Base-by-base conservation (phyloP, 2,329 filamentous ascomycete species). In the Apiospora marii region DNA sequence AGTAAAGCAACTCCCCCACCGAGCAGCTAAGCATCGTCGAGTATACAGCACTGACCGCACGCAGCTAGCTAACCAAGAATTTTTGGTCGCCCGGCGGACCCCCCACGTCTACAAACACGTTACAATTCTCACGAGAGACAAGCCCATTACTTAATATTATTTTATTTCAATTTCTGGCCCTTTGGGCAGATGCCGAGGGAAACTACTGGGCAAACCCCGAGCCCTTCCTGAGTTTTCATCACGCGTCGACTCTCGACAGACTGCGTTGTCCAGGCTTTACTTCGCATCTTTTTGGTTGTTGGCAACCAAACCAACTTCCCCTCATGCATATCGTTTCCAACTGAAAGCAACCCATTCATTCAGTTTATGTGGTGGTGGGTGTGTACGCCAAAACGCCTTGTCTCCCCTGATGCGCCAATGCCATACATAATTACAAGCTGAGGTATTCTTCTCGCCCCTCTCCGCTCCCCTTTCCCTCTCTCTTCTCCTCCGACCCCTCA, bases 371-470 rank as follows among this genome's bases (percentile, higher is more conserved):
- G 10, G 34, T 41, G 58, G 58, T 64, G 46, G 58, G 58, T 64
- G 10, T 24, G 10, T 41, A 64, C 58, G 58, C 58, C 58, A 64
- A 64, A 64, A 64, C 58, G 58, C 58, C 58, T 14, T 64, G 14
- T 64, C 19, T 64, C 58, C 27, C 58, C 34, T 64, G 58, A 34
- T 64, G 58, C 58, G 58, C 58, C 58, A 5, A 64, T 64, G 58
- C 58, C 58, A 41, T 64, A 19, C 58, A n/a, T 41, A 64, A 64
- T 13, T 41, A 64, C 58, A 64, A 64, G 58, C 58, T 64, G 58
- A 24, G 24, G 49, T 51, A 10, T 51, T 16, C 13, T 30, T 7
- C 12, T 19, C 13, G 12, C 24, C 27, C 48, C 37, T 41, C 37
- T 8, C 37, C 37, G 10, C 37, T 41, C 37, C 37, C 34, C 16